Evolutionary conservation across 1,139 yeast genomes (phyloP), one percentile per base, ranked within the genome.

Genomic region (Hyphopichia pseudoburtonii): DNA sequence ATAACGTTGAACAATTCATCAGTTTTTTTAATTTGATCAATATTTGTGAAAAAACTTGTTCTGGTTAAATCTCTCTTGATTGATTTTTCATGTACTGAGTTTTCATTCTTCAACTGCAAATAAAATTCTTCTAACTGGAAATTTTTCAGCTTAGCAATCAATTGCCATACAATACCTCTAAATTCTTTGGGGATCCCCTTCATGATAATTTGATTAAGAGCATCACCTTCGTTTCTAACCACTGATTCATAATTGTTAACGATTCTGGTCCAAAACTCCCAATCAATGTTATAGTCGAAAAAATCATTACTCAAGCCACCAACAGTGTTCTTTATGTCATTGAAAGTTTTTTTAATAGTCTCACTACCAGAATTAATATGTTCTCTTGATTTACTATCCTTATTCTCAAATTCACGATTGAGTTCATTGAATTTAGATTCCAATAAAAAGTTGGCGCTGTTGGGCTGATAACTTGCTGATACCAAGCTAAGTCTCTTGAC

Each of bases 161-260:
- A 66, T 60, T 90, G 97, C 98, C 98, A 92, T 17, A 90, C 76
- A 43, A 89, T 80, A 1, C 96, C 96, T 45, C 97, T 71, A 35
- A 92, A 73, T 46, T 86, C 95, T 38, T 75, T 67, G 10, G 98
- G 97, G 34, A 92, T 81, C 33, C 97, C 97, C 10, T 67, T 65
- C 23, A 82, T 74, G 24, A 92, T 77, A 30, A 83, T 78, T 29
- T 64, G 57, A 33, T 82, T 76, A 43, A 89, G 67, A 45, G 72
- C 73, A 11, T 73, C 73, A 1, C 90, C 82, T 24, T 80, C 78
- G 25, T 73, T 64, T 34, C 73, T 67, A 2, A 88, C 88, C n/a
- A 85, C 82, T 1, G 64, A 55, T 22, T 80, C 71, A 54, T 87
- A 89, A 55, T 86, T 83, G 46, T 82, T 79, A 7, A 88, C 88